Evolutionary conservation across 352 stramenopile species (phyloP).

Genomic region (Pythium aristosporum): DNA sequence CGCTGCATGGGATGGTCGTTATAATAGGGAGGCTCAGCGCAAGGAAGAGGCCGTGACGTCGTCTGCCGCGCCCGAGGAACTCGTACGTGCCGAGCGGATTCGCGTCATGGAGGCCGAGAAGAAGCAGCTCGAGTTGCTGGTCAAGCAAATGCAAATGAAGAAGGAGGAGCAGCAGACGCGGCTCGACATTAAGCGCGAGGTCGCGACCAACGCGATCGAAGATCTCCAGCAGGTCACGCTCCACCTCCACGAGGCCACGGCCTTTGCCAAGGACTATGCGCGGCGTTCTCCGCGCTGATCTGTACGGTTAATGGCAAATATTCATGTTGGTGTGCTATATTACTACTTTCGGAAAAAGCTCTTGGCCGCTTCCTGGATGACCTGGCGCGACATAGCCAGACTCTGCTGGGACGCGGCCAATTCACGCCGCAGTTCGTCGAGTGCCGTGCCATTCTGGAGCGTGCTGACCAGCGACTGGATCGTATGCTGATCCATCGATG

Average conservation of each 20-base stretch:
- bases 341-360: slow-evolving; percentile 50
- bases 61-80: slow-evolving; percentile 30
- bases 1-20: neutral
- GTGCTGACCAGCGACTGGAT: slow-evolving; percentile 71
- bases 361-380: slow-evolving; percentile 67
- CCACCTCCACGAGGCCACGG: slow-evolving; percentile 38
- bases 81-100: slow-evolving; percentile 43
- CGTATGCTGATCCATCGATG: slow-evolving; percentile 50
- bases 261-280: slow-evolving; percentile 45
- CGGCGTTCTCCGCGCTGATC: neutral
- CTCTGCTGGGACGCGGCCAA: slow-evolving; percentile 69
- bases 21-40: slow-evolving; percentile 12
- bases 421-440: slow-evolving; percentile 57
- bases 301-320: too few species aligned
- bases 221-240: slow-evolving; percentile 36
- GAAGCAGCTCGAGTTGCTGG: slow-evolving; percentile 41
- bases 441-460: slow-evolving; percentile 63
- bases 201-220: slow-evolving; percentile 43
- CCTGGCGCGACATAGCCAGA: slow-evolving; percentile 55
- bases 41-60: slow-evolving; percentile 17
- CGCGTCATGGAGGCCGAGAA: slow-evolving; percentile 56
- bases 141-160: slow-evolving; percentile 34
- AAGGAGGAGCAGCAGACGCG: slow-evolving; percentile 43
- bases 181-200: slow-evolving; percentile 47
- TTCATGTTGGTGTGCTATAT: too few species aligned